Percentiles rank a stretch among this genome's conserved stretches.
Conservation (phyloP, 2,329 filamentous ascomycete species). For the Aureobasidium pullulans region DNA sequence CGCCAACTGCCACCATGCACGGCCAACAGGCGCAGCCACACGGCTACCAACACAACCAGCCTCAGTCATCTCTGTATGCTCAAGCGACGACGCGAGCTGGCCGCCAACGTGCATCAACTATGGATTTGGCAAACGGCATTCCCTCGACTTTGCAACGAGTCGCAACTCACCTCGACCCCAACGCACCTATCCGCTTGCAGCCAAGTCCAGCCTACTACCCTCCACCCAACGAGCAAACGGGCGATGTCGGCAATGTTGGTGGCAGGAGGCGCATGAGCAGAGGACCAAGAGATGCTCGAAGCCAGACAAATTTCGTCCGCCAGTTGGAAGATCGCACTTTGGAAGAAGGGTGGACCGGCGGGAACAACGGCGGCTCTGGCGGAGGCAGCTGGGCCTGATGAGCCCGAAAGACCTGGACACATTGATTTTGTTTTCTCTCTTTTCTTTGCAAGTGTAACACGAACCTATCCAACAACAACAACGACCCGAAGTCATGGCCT, state of each 20-base stretch:
- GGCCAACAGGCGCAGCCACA: conserved; percentile 34
- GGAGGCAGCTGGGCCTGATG: conserved; percentile 14
- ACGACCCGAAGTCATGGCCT: not conserved
- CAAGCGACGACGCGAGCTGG: conserved; percentile 71
- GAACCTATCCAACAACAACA: not conserved
- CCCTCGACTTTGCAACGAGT: conserved; percentile 89
- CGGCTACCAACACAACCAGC: conserved; percentile 23
- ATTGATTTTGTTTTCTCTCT: not conserved
- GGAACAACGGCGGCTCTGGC: conserved; percentile 41
- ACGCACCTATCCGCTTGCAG: conserved; percentile 84
- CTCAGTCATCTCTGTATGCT: conserved; percentile 64
- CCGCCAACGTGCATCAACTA: conserved; percentile 85
- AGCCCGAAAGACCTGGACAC: not conserved
- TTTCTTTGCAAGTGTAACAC: not conserved
- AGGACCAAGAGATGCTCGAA: conserved; percentile 37
- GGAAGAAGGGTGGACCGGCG: conserved; percentile 64
- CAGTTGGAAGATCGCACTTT: conserved; percentile 90
- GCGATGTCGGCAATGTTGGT: conserved; percentile 56
- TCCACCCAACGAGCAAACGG: conserved; percentile 70
- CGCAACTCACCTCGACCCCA: conserved; percentile 91
- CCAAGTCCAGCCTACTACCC: conserved; percentile 97
- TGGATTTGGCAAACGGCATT: conserved; percentile 76
- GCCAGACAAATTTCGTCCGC: conserved; percentile 78
- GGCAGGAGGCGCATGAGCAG: conserved; percentile 63
- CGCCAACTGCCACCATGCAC: conserved; percentile 30